Evolutionary conservation across 352 stramenopile genomes (phyloP), one percentile per base, ranked within the genome.

Genomic region (Peronospora destructor): DNA sequence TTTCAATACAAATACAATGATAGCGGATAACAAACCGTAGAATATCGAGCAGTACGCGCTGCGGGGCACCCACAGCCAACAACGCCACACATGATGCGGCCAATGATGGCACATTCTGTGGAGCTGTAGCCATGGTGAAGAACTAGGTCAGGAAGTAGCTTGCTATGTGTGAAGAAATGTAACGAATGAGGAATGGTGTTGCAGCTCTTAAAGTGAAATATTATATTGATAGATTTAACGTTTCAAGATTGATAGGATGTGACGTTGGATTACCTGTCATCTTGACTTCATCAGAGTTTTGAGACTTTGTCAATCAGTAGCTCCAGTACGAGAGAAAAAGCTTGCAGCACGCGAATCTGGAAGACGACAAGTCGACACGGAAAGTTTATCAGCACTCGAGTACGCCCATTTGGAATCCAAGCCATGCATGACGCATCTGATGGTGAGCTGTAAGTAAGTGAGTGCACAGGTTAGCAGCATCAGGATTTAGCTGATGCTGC

Each of bases 81-180:
- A 67, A 57, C 26, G 73, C 62, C 51, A 91, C 65, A 42, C 79
- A 91, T 32, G 85, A 70, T 47, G 68, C 71, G 23, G 67, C 57
- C 55, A 91, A 58, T 42, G 76, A 74, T 19, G 74, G 76, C 45
- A 73, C 55, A 33, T 32, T 55, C 48, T 52, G 43, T 13, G 39
- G 39, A 34, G 47, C 56, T 57, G 59, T 36, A 36, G 40, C 19
- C 58, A 64, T 66, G 35, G 17, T 34, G 13, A 21, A 21, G 16
- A 43, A 23, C 16, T 25, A 12, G 23, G 7, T 4, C 21, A 23
- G 21, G 25, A 40, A 12, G 32, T 44, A 13, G 50, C 37, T 49
- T 32, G 44, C 29, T 4, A 42, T 32, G 21, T 32, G 21, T 43
- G 34, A 34, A 62, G 39, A 38, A 59, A 64, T 56, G 56, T 32